Conservation (phyloP, 2,329 filamentous ascomycete species). For the Paecilomyces fulvus region DNA sequence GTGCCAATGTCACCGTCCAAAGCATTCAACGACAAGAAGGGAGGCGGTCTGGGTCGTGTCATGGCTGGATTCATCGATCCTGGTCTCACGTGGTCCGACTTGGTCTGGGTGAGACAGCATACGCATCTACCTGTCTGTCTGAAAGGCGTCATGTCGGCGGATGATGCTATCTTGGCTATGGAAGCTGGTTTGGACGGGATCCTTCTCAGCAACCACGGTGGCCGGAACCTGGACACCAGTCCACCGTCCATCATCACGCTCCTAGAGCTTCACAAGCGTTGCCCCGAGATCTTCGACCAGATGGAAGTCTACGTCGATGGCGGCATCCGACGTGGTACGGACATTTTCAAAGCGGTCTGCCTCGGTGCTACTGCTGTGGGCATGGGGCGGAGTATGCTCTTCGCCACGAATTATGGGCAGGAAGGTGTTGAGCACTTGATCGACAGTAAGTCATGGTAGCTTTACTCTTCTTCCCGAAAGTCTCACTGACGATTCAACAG, state of each 20-base stretch:
- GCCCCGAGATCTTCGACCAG: slow-evolving; percentile 41
- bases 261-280: slow-evolving; percentile 44
- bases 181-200: slow-evolving; percentile 46
- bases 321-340: slow-evolving; percentile 45
- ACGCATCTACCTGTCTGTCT: slow-evolving; percentile 46
- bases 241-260: slow-evolving; percentile 44
- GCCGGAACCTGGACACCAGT: slow-evolving; percentile 46
- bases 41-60: slow-evolving; percentile 44
- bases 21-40: slow-evolving; percentile 44
- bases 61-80: slow-evolving; percentile 48
- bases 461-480: background rate
- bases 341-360: slow-evolving; percentile 47
- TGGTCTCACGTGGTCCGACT: slow-evolving; percentile 45
- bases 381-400: slow-evolving; percentile 46
- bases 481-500: slow-evolving; percentile 10
- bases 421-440: slow-evolving; percentile 48
- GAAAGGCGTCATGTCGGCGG: slow-evolving; percentile 50
- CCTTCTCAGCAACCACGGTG: slow-evolving; percentile 51
- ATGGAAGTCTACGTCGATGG: slow-evolving; percentile 49
- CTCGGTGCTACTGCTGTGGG: slow-evolving; percentile 48
- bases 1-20: slow-evolving; percentile 38
- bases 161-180: slow-evolving; percentile 46
- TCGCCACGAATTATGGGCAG: slow-evolving; percentile 46
- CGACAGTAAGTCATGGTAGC: slow-evolving; percentile 39
- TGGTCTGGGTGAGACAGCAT: slow-evolving; percentile 44